Base-by-base conservation (phyloP, 768 basidiomycete species). In the Gloeophyllum trabeum region DNA sequence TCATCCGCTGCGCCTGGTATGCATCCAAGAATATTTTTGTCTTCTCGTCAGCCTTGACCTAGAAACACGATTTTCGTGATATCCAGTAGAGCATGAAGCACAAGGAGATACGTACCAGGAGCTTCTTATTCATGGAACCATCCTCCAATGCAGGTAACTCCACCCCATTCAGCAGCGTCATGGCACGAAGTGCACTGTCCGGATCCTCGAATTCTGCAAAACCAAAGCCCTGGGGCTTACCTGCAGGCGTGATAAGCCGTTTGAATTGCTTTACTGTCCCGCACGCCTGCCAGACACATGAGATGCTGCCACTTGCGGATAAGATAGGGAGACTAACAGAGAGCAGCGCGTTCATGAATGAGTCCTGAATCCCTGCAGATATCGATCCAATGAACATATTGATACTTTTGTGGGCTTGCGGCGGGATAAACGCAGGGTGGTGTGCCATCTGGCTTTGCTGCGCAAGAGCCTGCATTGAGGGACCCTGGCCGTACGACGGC, bases 11-110 rank as follows among this genome's bases (percentile, higher is more conserved):
- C 14, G 79, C 68, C 40, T 79, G 71, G 58, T 89, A 96, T 24
- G 85, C 82, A 50, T 97, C 91, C 46, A 98, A 61, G 52, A 93
- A 88, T 6, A 75, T 69, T 40, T 80, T 79, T 0, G 91, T 96
- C 64, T 96, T 96, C 63, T 96, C 91, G 59, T 99, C 96, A 44
- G 89, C 91, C 65, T 94, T 97, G 47, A 97, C 79, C 84, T 90
- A 55, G n/a, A 40, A 34, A 41, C 36, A 54, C 48, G 61, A 64
- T 57, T 65, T 69, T 69, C 64, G 54, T 52, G 62, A 65, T 51
- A 47, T 36, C 20, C 20, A 40, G 32, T 5, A 22, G 14, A 25
- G 16, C 26, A 5, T 1, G 12, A 34, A 43, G 12, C 32, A 43
- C 4, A 25, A 12, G 36, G 20, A 7, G 10, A 37, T 37, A 76